Evolutionary conservation across 2,329 filamentous ascomycete genomes (phyloP), one percentile per base, ranked within the genome.

Genomic region (Beauveria sp.): DNA sequence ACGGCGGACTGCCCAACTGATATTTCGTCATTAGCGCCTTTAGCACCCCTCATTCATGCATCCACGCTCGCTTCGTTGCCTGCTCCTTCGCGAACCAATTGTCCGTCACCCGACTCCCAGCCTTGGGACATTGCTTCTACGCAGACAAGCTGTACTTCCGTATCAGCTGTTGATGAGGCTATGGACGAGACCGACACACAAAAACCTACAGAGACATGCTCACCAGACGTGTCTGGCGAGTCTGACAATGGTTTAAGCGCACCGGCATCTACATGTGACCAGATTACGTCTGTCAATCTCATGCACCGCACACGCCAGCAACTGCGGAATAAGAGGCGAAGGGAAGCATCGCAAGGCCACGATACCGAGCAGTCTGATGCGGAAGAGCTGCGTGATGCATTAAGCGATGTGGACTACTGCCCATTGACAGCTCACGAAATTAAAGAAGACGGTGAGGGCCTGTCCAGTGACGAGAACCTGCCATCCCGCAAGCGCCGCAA

Each of bases 341-440:
- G 52, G 38, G 51, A 49, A n/a, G n/a, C 43, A 26, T 55, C 24
- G 9, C 38, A 12, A 20, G 18, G 28, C 51, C 45, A 56, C 45
- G 26, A n/a, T 55, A 46, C 51, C 43, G 38, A 55, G 58, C 43
- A 50, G 43, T 38, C 28, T 54, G 49, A 40, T 22, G 43, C 18
- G 28, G 58, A 49, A 42, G 45, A 22, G 7, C 42, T 22, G 18
- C 24, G 6, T 16, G 18, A n/a, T 9, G 58, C 28, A 34, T 20
- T n/a, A 42, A 43, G 50, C 28, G 50, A 61, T 40, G 10, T 28
- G 20, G 58, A 56, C 20, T 61, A 61, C 51, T 61, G 24, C 40
- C 43, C 28, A 45, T 54, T n/a, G 7, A 5, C 51, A 54, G 8
- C 42, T 55, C 9, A 49, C 16, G 43, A 61, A 61, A 26, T 14